Percentiles rank a stretch among this genome's conserved stretches.
Evolutionary conservation across 176 grass and related monocot genomes (phyloP).

Genomic region (Oryza nivara): DNA sequence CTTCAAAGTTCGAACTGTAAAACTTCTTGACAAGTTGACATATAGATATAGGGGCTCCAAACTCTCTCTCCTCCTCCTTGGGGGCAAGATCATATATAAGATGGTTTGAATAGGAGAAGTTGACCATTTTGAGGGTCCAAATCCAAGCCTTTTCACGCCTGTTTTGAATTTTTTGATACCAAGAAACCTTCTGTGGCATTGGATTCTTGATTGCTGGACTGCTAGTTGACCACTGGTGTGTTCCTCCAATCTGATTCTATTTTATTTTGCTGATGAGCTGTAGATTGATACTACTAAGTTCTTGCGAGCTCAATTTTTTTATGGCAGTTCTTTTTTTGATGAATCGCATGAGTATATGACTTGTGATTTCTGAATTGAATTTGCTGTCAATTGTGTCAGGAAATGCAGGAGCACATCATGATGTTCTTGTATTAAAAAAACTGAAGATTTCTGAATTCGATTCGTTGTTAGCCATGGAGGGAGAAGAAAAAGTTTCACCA

Average conservation of each 20-base stretch:
- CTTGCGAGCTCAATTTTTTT: slow-evolving; percentile 1
- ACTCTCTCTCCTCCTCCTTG: not conserved
- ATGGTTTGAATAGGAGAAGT: slow-evolving; percentile 36
- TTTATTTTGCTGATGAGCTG: not conserved
- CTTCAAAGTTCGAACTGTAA: slow-evolving; percentile 8
- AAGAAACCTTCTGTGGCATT: not conserved
- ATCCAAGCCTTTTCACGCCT: slow-evolving; percentile 5
- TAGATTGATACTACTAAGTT: not conserved
- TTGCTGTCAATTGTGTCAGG: slow-evolving; percentile 26
- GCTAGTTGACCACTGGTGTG: not conserved
- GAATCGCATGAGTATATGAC: not conserved
- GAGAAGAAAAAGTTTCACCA: slow-evolving; percentile 35
- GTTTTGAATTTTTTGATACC: slow-evolving; percentile 38
- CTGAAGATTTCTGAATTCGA: not conserved
- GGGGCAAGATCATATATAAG: slow-evolving; percentile 32
- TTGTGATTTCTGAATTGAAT: slow-evolving; percentile 30
- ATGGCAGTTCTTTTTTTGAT: not conserved
- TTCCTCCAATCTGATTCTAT: not conserved
- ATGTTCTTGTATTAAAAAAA: slow-evolving; percentile 8
- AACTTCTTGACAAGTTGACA: not conserved
- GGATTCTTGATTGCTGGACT: slow-evolving; percentile 32
- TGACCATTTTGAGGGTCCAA: slow-evolving; percentile 34
- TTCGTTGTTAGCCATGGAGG: slow-evolving; percentile 57
- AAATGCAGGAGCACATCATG: slow-evolving; percentile 4
- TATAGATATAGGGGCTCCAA: not conserved